Base-by-base conservation (phyloP, 768 basidiomycete genomes). In the Macrolepiota fuliginosa region DNA sequence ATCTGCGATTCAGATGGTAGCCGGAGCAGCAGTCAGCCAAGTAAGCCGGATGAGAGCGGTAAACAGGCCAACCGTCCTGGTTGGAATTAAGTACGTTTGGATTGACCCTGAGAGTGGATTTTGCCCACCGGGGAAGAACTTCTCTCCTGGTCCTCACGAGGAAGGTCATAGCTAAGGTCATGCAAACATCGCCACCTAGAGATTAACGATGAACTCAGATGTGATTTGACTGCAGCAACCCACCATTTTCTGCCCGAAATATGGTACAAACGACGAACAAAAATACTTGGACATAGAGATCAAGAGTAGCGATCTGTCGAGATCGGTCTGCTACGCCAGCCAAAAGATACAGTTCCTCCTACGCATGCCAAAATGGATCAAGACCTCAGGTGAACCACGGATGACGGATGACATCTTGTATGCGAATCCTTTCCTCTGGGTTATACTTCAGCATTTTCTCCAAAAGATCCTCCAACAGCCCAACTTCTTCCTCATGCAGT, bases 381-480 rank as follows among this genome's bases (percentile, higher is more conserved):
- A 15, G 17, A 39, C 39, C 39, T 39, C 17, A 39, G 12, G 39
- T 36, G 27, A 69, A 67, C 66, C 66, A 69, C 4, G 66, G 66
- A 64, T 69, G 77, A 25, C 35, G 46, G 35, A 77, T 54, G 40
- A 80, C 74, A 24, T 78, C 73, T 13, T 58, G 46, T 58, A 77
- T 76, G 1, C 40, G 12, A 62, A 79, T 74, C 64, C 79, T 77
- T 42, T 78, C 78, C 71, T 78, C 68, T n/a, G 76, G 79, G n/a
- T 51, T 54, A 69, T 77, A 78, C 51, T 64, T 67, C 65, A 79
- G 65, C 74, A 78, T 78, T 67, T 74, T 78, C 63, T 65, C 70
- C 62, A 79, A 66, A 15, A 81, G 67, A 70, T 78, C 73, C n/a
- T 36, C 70, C 59, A 80, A 66, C 15, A 79, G 64, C 57, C 56